Evolutionary conservation across 805 yeast genomes (phyloP).

Genomic region (Candida andamanensis): DNA sequence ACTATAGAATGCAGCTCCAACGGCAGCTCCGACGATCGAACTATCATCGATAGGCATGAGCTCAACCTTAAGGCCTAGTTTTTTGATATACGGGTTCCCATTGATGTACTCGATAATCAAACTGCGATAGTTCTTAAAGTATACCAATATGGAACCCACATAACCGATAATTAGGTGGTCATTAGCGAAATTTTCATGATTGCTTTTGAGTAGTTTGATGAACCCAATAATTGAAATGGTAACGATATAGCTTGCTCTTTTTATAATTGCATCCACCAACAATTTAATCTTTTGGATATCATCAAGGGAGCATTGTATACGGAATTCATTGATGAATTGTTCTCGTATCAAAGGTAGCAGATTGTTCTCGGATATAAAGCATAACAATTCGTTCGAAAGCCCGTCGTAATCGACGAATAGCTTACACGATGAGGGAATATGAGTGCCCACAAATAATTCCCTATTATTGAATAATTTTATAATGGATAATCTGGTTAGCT

Average conservation of each 20-base stretch:
- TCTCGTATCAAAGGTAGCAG: slow-evolving; percentile 15
- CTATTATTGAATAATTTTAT: slow-evolving; percentile 25
- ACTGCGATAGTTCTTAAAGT: slow-evolving; percentile 36
- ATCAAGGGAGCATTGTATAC: slow-evolving; percentile 17
- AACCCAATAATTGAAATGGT: slow-evolving; percentile 39
- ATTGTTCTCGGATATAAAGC: slow-evolving; percentile 30
- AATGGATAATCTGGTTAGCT: slow-evolving; percentile 42
- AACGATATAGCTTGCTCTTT: slow-evolving; percentile 42
- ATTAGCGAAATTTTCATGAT: slow-evolving; percentile 16
- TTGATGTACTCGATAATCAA: slow-evolving; percentile 20
- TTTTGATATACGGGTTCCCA: slow-evolving; percentile 18
- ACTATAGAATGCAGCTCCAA: slow-evolving; percentile 40
- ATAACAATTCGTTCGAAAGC: slow-evolving; percentile 38
- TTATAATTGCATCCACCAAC: slow-evolving; percentile 33
- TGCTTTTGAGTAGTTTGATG: slow-evolving; percentile 21
- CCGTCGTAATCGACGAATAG: slow-evolving; percentile 23
- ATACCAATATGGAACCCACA: slow-evolving; percentile 48
- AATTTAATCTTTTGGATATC: slow-evolving; percentile 26
- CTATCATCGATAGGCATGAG: slow-evolving; percentile 41
- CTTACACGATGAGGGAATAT: slow-evolving; percentile 3
- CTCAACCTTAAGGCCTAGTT: slow-evolving; percentile 27
- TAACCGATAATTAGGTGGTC: slow-evolving; percentile 36
- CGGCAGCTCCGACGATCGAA: slow-evolving; percentile 50
- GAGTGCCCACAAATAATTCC: slow-evolving; percentile 22
- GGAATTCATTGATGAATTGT: slow-evolving; percentile 17